Conservation (phyloP, 176 grass and related monocot species). For the Hsuehochloa calcarea region DNA sequence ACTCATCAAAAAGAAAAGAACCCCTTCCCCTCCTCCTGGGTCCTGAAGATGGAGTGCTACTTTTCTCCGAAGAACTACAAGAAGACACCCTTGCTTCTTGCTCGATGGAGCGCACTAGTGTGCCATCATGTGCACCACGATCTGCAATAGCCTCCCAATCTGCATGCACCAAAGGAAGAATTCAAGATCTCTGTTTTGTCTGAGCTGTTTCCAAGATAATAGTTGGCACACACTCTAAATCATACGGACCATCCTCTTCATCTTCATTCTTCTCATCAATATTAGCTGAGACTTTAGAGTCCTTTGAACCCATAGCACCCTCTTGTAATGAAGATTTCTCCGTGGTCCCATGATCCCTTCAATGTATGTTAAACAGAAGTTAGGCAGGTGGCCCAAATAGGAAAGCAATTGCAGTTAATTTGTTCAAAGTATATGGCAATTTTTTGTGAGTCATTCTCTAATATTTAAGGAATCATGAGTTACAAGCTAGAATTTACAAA, state of each 20-base stretch:
- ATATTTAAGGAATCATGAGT: not conserved
- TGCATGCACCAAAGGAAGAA: constrained; percentile 33
- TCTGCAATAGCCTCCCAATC: constrained; percentile 90
- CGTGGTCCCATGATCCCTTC: constrained; percentile 26
- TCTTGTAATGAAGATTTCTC: constrained; percentile 41
- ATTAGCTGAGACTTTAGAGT: constrained; percentile 26
- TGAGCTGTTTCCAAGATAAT: not conserved
- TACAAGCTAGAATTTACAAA: not conserved
- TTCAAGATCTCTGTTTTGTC: constrained; percentile 1
- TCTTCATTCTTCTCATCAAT: constrained; percentile 25
- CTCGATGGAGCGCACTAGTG: constrained; percentile 19
- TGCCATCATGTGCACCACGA: constrained; percentile 33
- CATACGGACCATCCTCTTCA: constrained; percentile 70
- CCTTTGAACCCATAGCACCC: not conserved
- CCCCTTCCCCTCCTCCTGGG: constrained; percentile 85
- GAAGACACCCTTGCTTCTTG: constrained; percentile 30
- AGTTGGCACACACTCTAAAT: not conserved
- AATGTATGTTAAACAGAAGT: not conserved
- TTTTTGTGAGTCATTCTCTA: not conserved
- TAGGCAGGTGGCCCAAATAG: not conserved
- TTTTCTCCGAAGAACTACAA: constrained; percentile 39
- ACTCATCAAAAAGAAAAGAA: constrained; percentile 82
- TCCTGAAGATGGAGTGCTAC: constrained; percentile 29
- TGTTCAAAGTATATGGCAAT: not conserved
- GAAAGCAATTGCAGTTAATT: not conserved